phyloP scores from a whole-genome alignment of 306 rosid genomes.

The Rubus idaeus region DNA sequence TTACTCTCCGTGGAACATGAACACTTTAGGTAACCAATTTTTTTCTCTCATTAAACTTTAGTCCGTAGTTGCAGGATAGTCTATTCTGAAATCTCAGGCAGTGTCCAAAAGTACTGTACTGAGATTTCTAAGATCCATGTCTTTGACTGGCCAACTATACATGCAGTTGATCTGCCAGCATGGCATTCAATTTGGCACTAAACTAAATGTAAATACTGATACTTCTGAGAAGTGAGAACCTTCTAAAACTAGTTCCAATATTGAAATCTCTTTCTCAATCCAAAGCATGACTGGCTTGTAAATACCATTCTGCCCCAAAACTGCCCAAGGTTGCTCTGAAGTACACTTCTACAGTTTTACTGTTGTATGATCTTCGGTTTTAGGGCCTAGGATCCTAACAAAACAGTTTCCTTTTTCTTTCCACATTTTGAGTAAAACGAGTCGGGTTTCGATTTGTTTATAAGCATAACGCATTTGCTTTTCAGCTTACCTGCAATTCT shows the following conservation, averaged over 20 bases:
- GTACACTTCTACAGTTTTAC: background rate
- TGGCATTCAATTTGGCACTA: background rate
- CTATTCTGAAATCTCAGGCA: background rate
- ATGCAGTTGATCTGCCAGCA: background rate
- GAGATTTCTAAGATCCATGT: background rate
- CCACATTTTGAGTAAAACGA: background rate
- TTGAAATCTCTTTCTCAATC: background rate
- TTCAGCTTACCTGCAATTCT: background rate
- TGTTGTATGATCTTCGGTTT: background rate
- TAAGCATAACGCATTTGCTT: background rate
- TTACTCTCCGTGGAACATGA: constrained; percentile 73
- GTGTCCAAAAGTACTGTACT: background rate
- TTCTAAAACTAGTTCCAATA: background rate
- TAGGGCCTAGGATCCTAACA: background rate
- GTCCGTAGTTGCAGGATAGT: background rate
- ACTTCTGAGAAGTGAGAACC: background rate
- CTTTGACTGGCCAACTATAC: background rate
- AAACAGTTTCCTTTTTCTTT: background rate
- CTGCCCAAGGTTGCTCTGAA: background rate
- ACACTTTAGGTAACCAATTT: constrained; percentile 20
- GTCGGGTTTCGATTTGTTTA: background rate
- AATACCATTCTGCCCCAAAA: background rate
- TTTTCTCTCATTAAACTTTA: constrained; percentile 12
- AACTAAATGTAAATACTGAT: background rate
- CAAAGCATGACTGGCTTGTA: background rate